Base-by-base conservation (phyloP, 441 rosid genomes). In the Corymbia citriodora region DNA sequence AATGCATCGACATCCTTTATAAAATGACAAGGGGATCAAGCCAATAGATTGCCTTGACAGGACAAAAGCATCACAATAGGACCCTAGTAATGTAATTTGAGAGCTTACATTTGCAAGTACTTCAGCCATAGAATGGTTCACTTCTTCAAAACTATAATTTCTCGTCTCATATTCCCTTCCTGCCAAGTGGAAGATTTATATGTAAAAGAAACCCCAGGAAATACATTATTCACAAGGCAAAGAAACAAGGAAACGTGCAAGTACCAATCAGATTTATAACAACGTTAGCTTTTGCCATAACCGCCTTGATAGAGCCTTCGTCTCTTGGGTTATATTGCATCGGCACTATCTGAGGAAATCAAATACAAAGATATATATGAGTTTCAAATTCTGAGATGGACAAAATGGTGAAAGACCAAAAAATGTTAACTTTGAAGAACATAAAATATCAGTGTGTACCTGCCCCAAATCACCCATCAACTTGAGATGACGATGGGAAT, bases 391-490 rank as follows among this genome's bases (percentile, higher is more conserved):
- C 57, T 63, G 29, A 55, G 55, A 65, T 10, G 40, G 89, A 89
- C 23, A 68, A 48, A 88, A 87, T 23, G 55, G 10, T 72, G 59
- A 68, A 88, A 88, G 23, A 36, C 68, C 15, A 45, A 90, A 70
- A 55, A n/a, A 49, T 0, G 33, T 45, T 2, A 25, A 85, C 52
- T 79, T 87, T 87, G 79, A n/a, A 8, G 49, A 52, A 53, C 12
- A 49, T 23, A 21, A 17, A 55, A 57, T 29, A 45, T 79, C 85
- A 79, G 85, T 3, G 90, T 79, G 88, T 90, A 97, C 99, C 99
- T 98, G 99, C 91, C 99, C 99, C 94, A 98, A 94, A 94, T 98
- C 99, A 89, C 99, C 99, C 99, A 97, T 98, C 98, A 98, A 92
- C 93, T 98, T 98, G 92, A 98, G 98, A 93, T 98, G 99, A 87